Conservation (phyloP, 352 stramenopile species). For the Globisporangium nagaii region DNA sequence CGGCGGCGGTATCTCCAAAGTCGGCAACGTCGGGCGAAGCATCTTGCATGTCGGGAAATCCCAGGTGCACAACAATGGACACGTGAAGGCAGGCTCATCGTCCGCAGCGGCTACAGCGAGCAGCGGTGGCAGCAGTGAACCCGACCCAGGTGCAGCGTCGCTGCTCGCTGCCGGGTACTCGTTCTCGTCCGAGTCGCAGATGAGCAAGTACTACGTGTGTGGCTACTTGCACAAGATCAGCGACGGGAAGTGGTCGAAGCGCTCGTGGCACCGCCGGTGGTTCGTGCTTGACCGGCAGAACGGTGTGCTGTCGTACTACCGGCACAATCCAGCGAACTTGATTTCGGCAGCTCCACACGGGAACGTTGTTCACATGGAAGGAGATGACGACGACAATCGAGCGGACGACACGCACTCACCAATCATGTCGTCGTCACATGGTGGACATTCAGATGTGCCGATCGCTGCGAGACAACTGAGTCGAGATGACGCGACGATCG, state of each 20-base stretch:
- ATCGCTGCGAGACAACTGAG: not conserved
- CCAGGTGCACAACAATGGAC: slow-evolving; percentile 15
- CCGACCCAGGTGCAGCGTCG: slow-evolving; percentile 24
- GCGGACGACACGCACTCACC: not conserved
- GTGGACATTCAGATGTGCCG: not conserved
- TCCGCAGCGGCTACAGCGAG: too few species aligned
- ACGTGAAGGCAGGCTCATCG: slow-evolving; percentile 1
- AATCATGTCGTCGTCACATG: not conserved
- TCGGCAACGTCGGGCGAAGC: slow-evolving; percentile 67
- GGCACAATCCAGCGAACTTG: slow-evolving; percentile 71
- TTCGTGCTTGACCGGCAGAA: slow-evolving; percentile 77
- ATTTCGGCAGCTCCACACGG: slow-evolving; percentile 48
- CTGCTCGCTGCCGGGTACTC: slow-evolving; percentile 41
- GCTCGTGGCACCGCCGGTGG: slow-evolving; percentile 80
- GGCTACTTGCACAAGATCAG: slow-evolving; percentile 85
- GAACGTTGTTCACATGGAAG: slow-evolving; percentile 74
- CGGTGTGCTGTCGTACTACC: slow-evolving; percentile 77
- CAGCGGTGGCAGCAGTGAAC: slow-evolving; percentile 10
- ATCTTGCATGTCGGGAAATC: slow-evolving; percentile 72
- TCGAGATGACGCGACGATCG: not conserved
- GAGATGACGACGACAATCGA: slow-evolving; percentile 19
- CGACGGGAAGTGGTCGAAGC: slow-evolving; percentile 80
- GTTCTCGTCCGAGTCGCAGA: slow-evolving; percentile 75
- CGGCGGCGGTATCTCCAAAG: slow-evolving; percentile 71
- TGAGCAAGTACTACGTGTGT: slow-evolving; percentile 76